These are phyloP conservation scores for Hura crepitans DNA, from an alignment of 441 rosid genomes.

Conservation along the genomic window DNA sequence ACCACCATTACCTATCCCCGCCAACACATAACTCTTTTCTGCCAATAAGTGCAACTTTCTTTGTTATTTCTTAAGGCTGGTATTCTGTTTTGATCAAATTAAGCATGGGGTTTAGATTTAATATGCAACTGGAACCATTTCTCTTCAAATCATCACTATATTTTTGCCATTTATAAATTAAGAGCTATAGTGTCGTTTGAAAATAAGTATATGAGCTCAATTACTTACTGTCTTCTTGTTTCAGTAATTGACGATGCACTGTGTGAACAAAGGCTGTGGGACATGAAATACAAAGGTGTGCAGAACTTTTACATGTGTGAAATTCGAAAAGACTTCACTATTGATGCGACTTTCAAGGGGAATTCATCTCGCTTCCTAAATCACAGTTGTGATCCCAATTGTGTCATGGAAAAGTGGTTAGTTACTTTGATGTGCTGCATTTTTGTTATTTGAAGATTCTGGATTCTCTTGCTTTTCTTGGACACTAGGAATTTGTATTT, in stretches of 20 bases:
- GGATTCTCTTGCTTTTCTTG: background rate
- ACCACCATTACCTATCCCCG: too few species aligned
- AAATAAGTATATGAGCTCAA: conserved; percentile 5
- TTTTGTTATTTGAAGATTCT: conserved; percentile 3
- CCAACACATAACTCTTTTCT: too few species aligned
- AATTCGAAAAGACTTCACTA: conserved; percentile 86
- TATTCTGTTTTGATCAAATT: background rate
- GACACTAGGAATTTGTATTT: background rate
- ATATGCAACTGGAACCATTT: background rate
- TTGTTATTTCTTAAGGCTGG: background rate
- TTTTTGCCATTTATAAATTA: background rate
- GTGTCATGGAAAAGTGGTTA: conserved; percentile 87
- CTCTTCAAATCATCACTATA: background rate
- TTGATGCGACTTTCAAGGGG: conserved; percentile 97
- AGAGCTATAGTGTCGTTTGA: background rate
- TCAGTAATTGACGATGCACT: conserved; percentile 83
- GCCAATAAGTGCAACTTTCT: too few species aligned
- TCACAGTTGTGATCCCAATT: conserved; percentile 89
- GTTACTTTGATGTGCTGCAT: conserved; percentile 21
- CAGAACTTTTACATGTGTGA: conserved; percentile 95
- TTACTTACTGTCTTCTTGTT: conserved; percentile 22
- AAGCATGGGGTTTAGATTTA: background rate
- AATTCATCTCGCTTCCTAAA: conserved; percentile 86
- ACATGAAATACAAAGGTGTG: conserved; percentile 81
- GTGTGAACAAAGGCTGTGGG: conserved; percentile 95